Base-by-base conservation (phyloP, 2,329 filamentous ascomycete species). In the Madurella mycetomatis region DNA sequence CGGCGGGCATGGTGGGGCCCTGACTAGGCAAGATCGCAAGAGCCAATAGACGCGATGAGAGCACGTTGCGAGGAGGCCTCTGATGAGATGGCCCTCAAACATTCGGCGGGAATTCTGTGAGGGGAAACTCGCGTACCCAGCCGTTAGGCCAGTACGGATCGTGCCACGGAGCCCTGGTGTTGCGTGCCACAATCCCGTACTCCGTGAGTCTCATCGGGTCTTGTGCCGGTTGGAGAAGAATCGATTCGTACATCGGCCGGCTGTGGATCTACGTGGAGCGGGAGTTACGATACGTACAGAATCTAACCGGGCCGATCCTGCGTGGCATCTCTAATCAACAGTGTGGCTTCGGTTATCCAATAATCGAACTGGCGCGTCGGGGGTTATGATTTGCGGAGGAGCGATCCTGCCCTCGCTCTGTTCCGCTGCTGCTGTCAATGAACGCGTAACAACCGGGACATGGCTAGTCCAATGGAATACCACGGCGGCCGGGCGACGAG, bases 121-220 rank as follows among this genome's bases (percentile, higher is more conserved):
- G 48, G 41, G 48, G 32, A 31, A 41, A 32, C 47, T 15, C 34
- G 25, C 34, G 34, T 37, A 15, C 11, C 34, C 34, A 37, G 11
- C 34, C 34, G 11, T 43, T 43, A 43, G 16, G 44, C 5, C 16
- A 32, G 15, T 37, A 42, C 16, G 42, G 45, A 46, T 41, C n/a
- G 52, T 58, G 49, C 32, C 42, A 55, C 49, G 32, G 30, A 39
- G 25, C 18, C 25, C 19, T n/a, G 44, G 37, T 54, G 49, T 54
- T 44, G 55, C 49, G 55, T 57, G 30, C 39, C 56, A 58, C 52
- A 53, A 49, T 55, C 46, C 44, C 25, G 46, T 39, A 49, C 43
- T 41, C 32, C 31, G 48, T 54, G 56, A 58, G 53, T 52, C 56
- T 55, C 56, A 58, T 58, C 42, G 53, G 47, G 43, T 32, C 42